Base-by-base conservation (phyloP, 495 filamentous ascomycete species). In the Penicillium alfredii region DNA sequence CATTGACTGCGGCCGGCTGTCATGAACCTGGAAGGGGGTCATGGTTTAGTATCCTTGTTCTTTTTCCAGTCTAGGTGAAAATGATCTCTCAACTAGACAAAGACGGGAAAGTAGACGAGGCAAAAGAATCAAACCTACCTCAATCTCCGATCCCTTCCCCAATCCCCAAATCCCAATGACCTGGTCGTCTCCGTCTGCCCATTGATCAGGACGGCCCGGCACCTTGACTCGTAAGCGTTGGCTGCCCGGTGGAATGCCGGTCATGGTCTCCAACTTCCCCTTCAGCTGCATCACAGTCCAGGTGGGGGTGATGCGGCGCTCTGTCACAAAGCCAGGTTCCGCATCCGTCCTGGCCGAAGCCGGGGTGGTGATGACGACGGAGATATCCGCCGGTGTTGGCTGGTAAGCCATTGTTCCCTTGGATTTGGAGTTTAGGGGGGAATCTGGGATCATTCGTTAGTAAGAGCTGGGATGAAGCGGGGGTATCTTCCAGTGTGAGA, bases 231-330 rank as follows among this genome's bases (percentile, higher is more conserved):
- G 50, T 33, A 98, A 72, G 33, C 71, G 75, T 61, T 97, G 93
- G 40, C 75, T 77, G 7, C 74, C 72, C 8, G 88, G 85, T 2
- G 92, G 88, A 11, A 98, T 77, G 34, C 92, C 92, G 2, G 92
- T 98, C 65, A 98, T 78, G 42, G 89, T 84, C 56, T 96, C 89
- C 27, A 98, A 77, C 63, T 94, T 94, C 14, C 69, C 61, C 63
- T 94, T 97, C 37, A 96, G 72, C 51, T 88, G 82, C 19, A 75
- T 60, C 49, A 98, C 83, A 40, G 81, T 84, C 92, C 93, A 98
- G 49, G 89, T 84, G 3, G 90, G 89, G 6, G 84, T 88, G 58
- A 97, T 76, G 46, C 92, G 83, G 32, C 90, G 82, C 55, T 98
- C 92, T 21, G 86, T 85, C 18, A 68, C 48, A 19, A 87, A 75